These are phyloP conservation scores for Pythium plurisporium DNA, from an alignment of 352 stramenopile genomes.

Conservation along the genomic window DNA sequence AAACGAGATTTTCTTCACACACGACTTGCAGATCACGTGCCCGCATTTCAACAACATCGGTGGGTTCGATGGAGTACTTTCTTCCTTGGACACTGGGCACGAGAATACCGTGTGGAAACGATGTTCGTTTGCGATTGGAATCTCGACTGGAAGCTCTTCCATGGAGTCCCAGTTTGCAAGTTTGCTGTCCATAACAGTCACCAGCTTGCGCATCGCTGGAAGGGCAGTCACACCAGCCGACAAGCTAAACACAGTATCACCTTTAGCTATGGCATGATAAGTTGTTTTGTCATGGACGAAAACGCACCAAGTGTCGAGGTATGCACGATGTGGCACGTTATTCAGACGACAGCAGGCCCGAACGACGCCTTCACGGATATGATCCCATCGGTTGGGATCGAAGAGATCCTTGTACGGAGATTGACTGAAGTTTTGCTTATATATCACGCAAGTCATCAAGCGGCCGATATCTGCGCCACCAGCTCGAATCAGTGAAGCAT, in stretches of 20 bases:
- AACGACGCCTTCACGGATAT: conserved; percentile 67
- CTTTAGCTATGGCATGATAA: background rate
- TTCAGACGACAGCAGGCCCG: conserved; percentile 70
- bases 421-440: conserved; percentile 61
- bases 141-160: conserved; percentile 76
- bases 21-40: conserved; percentile 79
- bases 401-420: conserved; percentile 83
- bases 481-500: background rate
- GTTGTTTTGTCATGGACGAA: too few relatives aligned
- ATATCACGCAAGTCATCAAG: conserved; percentile 81
- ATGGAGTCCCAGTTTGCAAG: conserved; percentile 67
- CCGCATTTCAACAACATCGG: conserved; percentile 85
- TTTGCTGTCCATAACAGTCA: conserved; percentile 75
- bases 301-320: conserved; percentile 69
- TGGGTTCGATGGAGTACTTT: conserved; percentile 77
- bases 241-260: conserved; percentile 29
- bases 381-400: conserved; percentile 56
- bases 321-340: conserved; percentile 62
- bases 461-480: conserved; percentile 48
- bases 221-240: conserved; percentile 64
- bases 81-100: conserved; percentile 84
- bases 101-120: conserved; percentile 87
- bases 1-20: conserved; percentile 76
- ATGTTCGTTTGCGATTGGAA: conserved; percentile 73
- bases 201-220: conserved; percentile 76